A percentile compares a stretch with the other conserved stretches of the same genome.
Evolutionary conservation across 2,329 filamentous ascomycete species (phyloP).

Genomic region (Arthroderma sp.): DNA sequence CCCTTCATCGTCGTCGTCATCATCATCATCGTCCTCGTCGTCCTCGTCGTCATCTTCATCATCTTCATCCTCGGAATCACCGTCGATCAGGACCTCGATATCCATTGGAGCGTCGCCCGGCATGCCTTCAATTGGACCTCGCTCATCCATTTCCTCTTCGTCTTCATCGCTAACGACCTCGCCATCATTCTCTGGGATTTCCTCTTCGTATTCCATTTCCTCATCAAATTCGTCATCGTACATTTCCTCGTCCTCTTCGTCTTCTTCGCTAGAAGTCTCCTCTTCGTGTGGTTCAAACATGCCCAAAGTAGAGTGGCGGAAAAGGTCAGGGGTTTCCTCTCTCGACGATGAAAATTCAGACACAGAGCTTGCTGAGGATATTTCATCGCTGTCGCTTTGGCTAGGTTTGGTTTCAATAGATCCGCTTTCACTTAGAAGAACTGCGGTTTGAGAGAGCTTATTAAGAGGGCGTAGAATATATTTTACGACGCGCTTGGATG

Average conservation of each 20-base stretch:
- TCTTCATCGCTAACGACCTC: slow-evolving; percentile 85
- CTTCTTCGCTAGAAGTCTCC: slow-evolving; percentile 60
- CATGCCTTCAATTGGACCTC: slow-evolving; percentile 58
- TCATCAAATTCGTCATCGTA: slow-evolving; percentile 81
- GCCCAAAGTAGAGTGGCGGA: slow-evolving; percentile 87
- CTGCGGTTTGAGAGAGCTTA: slow-evolving; percentile 73
- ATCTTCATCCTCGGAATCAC: slow-evolving; percentile 49
- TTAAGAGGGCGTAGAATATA: slow-evolving; percentile 87
- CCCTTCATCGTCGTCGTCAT: slow-evolving; percentile 44
- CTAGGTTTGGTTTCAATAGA: slow-evolving; percentile 56
- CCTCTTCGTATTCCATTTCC: slow-evolving; percentile 88
- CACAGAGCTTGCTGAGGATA: slow-evolving; percentile 74
- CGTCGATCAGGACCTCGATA: slow-evolving; percentile 79
- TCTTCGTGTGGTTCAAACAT: slow-evolving; percentile 80
- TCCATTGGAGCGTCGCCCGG: slow-evolving; percentile 52
- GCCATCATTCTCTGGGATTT: slow-evolving; percentile 64
- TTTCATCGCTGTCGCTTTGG: slow-evolving; percentile 71
- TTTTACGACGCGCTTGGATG: slow-evolving; percentile 87
- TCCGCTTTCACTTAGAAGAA: slow-evolving; percentile 69
- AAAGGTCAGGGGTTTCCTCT: slow-evolving; percentile 92
- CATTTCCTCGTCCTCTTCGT: slow-evolving; percentile 74
- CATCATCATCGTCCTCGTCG: slow-evolving; percentile 43
- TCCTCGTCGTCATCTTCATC: slow-evolving; percentile 50
- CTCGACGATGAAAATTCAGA: slow-evolving; percentile 78
- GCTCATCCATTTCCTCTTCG: slow-evolving; percentile 64